Evolutionary conservation across 352 stramenopile genomes (phyloP).

Genomic region (Globisporangium spiculum): DNA sequence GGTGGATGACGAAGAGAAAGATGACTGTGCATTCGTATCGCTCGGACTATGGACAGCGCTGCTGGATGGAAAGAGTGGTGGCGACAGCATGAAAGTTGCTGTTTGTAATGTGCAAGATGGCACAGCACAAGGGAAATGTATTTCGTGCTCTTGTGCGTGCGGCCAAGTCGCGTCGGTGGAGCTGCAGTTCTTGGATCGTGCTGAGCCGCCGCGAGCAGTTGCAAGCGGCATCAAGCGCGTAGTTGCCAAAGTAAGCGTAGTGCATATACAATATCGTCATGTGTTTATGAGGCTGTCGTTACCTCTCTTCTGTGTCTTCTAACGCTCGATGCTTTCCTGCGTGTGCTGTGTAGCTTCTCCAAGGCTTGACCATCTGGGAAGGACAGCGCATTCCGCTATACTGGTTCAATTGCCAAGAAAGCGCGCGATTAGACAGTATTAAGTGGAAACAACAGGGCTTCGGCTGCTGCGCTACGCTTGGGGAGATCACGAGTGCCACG

Average conservation of each 20-base stretch:
- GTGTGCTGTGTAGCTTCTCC: conserved; percentile 26
- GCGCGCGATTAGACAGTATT: conserved; percentile 30
- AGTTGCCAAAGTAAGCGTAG: conserved; percentile 15
- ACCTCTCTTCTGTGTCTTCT: background rate
- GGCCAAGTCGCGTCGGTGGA: conserved; percentile 25
- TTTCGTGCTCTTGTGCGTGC: conserved; percentile 28
- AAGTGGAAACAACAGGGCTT: conserved; percentile 22
- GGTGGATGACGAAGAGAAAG: conserved; percentile 6
- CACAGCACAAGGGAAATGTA: background rate
- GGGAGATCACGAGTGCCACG: conserved; percentile 22
- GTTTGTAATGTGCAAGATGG: background rate
- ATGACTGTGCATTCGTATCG: conserved; percentile 15
- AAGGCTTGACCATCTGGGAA: conserved; percentile 41
- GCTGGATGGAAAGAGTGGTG: background rate
- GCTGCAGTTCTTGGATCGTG: conserved; percentile 37
- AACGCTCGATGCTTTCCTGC: background rate
- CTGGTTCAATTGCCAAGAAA: conserved; percentile 49
- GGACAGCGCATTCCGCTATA: conserved; percentile 26
- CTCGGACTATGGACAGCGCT: conserved; percentile 33
- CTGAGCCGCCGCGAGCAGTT: conserved; percentile 36
- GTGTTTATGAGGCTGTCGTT: background rate
- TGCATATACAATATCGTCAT: background rate
- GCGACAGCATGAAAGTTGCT: background rate
- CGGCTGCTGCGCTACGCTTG: conserved; percentile 40
- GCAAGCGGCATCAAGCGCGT: conserved; percentile 33